Percentiles rank a stretch among this genome's conserved stretches.
These are phyloP conservation scores for Chlamydomonas urium DNA, from an alignment of 139 green algal genomes.

Conservation along the genomic window DNA sequence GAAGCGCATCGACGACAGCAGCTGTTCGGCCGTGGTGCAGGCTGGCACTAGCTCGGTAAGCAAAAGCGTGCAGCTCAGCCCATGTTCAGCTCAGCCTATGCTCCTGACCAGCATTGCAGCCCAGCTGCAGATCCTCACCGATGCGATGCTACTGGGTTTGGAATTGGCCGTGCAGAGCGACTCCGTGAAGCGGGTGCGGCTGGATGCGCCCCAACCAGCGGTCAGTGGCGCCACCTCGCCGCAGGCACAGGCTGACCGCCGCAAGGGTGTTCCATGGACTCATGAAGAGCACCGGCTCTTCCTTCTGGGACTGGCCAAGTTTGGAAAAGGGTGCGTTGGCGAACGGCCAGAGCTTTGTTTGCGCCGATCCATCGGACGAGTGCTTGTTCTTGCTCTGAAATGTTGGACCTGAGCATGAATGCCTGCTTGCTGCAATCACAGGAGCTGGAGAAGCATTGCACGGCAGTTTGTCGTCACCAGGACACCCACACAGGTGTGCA, in stretches of 20 bases:
- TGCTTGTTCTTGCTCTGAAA: background rate
- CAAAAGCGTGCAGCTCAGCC: background rate
- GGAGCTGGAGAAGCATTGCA: conserved; percentile 87
- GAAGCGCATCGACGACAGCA: background rate
- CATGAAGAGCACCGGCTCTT: conserved; percentile 94
- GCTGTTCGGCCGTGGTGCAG: too few relatives aligned
- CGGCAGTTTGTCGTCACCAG: conserved; percentile 87
- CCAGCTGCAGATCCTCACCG: background rate
- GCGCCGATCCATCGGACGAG: background rate
- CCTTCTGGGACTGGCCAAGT: conserved; percentile 86
- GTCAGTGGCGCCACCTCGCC: background rate
- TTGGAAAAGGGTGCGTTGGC: conserved; percentile 73
- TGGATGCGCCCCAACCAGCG: background rate
- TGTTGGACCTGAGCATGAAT: background rate
- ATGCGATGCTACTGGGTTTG: background rate
- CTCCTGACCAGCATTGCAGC: background rate
- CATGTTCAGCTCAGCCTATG: background rate
- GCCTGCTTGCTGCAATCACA: background rate
- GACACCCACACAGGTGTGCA: conserved; percentile 80
- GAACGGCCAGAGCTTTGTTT: background rate
- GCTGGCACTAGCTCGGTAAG: too few relatives aligned
- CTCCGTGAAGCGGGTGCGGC: background rate
- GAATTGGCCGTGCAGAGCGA: background rate
- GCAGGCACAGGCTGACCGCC: conserved; percentile 24
- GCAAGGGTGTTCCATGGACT: conserved; percentile 93